Conservation (phyloP, 768 basidiomycete species). For the Boletus rex-veris region DNA sequence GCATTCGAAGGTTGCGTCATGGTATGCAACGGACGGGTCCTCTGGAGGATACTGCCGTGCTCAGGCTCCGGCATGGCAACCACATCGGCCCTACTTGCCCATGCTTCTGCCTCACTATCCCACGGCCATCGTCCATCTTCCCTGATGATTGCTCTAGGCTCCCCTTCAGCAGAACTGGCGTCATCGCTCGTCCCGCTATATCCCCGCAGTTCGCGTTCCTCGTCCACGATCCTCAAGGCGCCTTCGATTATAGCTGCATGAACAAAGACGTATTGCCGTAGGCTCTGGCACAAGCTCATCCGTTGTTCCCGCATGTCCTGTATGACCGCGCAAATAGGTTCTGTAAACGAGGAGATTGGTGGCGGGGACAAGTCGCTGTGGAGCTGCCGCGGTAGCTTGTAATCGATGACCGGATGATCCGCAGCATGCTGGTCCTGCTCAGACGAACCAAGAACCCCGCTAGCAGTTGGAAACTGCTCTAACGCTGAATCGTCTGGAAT, state of each 20-base stretch:
- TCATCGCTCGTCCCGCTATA: slow-evolving; percentile 24
- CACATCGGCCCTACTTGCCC: slow-evolving; percentile 1
- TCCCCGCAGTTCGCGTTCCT: slow-evolving; percentile 48
- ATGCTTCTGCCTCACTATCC: slow-evolving; percentile 10
- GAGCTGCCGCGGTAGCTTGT: slow-evolving; percentile 59
- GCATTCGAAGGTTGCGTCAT: background rate
- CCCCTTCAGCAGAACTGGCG: slow-evolving; percentile 11
- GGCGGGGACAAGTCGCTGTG: slow-evolving; percentile 54
- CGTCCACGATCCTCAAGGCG: slow-evolving; percentile 70
- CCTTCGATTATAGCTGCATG: slow-evolving; percentile 85
- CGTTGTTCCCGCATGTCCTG: slow-evolving; percentile 95
- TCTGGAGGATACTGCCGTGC: background rate
- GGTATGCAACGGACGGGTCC: slow-evolving; percentile 6
- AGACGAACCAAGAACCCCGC: background rate
- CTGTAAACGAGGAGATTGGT: slow-evolving; percentile 57
- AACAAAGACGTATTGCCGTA: slow-evolving; percentile 92
- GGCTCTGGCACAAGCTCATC: slow-evolving; percentile 94
- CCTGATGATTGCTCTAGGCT: slow-evolving; percentile 1
- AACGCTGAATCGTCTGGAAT: background rate
- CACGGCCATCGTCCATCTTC: slow-evolving; percentile 19
- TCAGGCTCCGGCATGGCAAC: background rate
- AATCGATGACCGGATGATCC: slow-evolving; percentile 41
- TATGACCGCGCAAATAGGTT: slow-evolving; percentile 78
- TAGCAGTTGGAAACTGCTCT: background rate
- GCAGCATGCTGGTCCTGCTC: slow-evolving; percentile 11